Conservation (phyloP, 257 asterid species). For the Fraxinus cuspidata region DNA sequence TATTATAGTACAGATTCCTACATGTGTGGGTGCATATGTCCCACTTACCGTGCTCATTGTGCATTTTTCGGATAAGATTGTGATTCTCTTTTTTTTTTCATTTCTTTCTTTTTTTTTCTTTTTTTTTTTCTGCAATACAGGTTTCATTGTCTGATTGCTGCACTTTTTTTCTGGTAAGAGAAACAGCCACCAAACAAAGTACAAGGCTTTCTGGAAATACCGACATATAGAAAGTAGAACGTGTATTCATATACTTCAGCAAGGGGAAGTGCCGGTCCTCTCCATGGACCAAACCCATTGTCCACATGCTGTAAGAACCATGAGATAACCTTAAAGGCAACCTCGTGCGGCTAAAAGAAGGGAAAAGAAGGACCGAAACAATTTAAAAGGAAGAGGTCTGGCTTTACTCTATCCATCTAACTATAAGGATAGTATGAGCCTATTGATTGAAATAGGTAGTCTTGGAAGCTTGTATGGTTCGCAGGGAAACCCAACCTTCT, state of each 20-base stretch:
- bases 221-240: neutral
- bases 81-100: neutral
- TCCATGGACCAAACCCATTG: neutral
- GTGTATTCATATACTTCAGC: neutral
- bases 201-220: neutral
- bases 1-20: neutral
- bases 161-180: neutral
- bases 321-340: neutral
- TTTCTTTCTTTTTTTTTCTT: no score
- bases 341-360: neutral
- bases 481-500: neutral
- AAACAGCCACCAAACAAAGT: neutral
- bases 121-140: neutral
- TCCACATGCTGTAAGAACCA: neutral
- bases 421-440: neutral
- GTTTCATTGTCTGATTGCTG: neutral
- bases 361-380: neutral
- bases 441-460: neutral
- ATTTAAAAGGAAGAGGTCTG: neutral
- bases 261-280: neutral
- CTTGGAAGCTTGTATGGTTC: neutral
- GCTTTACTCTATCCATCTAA: neutral
- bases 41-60: neutral
- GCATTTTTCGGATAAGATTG: neutral
- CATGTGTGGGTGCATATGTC: neutral